These are phyloP conservation scores for Coemansia sp. DNA, from an alignment of 192 early-diverging fungal species.

Conservation along the genomic window DNA sequence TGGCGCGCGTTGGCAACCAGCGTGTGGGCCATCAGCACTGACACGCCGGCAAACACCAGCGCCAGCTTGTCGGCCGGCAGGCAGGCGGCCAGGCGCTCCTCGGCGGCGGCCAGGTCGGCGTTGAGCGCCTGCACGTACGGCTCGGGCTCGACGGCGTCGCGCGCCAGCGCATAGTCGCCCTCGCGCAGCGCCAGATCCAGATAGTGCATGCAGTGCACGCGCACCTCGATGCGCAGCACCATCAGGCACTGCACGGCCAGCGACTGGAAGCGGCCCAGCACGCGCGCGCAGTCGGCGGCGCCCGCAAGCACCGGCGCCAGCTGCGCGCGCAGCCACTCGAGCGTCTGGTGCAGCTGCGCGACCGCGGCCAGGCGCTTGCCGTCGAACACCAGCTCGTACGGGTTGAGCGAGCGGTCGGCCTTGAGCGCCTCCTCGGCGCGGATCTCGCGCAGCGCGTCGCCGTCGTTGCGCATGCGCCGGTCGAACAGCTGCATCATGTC, in stretches of 20 bases:
- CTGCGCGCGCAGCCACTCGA: constrained; percentile 58
- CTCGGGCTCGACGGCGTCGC: constrained; percentile 77
- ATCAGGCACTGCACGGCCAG: constrained; percentile 77
- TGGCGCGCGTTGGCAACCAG: constrained; percentile 65
- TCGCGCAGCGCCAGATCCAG: constrained; percentile 87
- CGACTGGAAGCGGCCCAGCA: constrained; percentile 61
- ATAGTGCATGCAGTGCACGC: constrained; percentile 81
- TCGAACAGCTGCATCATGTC: constrained; percentile 59
- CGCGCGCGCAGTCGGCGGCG: constrained; percentile 37
- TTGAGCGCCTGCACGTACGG: constrained; percentile 82
- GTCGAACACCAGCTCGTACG: constrained; percentile 83
- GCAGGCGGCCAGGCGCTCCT: constrained; percentile 65
- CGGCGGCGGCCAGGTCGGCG: constrained; percentile 67
- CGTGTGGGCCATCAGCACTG: constrained; percentile 65
- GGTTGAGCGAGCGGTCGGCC: constrained; percentile 68
- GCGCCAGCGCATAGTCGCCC: constrained; percentile 78
- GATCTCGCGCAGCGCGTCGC: constrained; percentile 62
- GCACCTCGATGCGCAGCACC: constrained; percentile 76
- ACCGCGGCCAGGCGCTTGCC: constrained; percentile 66
- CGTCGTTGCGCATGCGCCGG: constrained; percentile 1
- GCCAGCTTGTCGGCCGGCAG: constrained; percentile 61
- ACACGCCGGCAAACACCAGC: constrained; percentile 81
- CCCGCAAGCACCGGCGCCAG: constrained; percentile 28
- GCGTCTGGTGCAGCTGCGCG: constrained; percentile 75
- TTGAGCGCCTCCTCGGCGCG: constrained; percentile 71